phyloP scores from a whole-genome alignment of 345 rosid species.

The Zanthoxylum bungeanum region DNA sequence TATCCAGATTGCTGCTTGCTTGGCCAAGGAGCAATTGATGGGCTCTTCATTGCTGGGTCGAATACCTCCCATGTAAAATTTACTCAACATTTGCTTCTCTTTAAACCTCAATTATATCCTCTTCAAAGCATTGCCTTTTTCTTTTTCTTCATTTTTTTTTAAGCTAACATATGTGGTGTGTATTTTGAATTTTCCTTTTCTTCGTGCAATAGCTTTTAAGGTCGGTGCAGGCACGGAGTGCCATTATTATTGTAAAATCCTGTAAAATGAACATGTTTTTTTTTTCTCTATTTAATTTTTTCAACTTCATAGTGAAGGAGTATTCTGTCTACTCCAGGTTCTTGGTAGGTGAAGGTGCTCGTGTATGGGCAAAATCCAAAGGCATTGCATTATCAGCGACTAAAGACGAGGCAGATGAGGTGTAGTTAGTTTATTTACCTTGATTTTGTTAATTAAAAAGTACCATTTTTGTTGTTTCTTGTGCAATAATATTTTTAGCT shows the following conservation, averaged over 20 bases:
- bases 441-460: neutral
- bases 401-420: conserved; percentile 66
- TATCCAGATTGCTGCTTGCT: conserved; percentile 72
- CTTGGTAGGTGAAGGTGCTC: conserved; percentile 95
- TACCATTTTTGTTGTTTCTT: neutral
- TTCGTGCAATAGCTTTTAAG: neutral
- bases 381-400: conserved; percentile 50
- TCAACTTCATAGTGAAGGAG: too few relatives aligned
- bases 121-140: neutral
- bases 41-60: conserved; percentile 75
- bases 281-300: neutral
- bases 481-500: neutral
- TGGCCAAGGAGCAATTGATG: conserved; percentile 74
- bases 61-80: conserved; percentile 82
- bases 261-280: neutral
- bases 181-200: neutral
- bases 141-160: neutral
- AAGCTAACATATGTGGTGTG: too few relatives aligned
- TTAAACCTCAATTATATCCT: neutral
- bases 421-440: conserved; percentile 17
- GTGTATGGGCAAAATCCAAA: conserved; percentile 69
- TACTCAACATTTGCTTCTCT: conserved; percentile 15
- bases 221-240: neutral
- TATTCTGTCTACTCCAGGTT: conserved; percentile 39
- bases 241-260: neutral